Conservation (phyloP, 176 grass and related monocot species). For the Zea luxurians region DNA sequence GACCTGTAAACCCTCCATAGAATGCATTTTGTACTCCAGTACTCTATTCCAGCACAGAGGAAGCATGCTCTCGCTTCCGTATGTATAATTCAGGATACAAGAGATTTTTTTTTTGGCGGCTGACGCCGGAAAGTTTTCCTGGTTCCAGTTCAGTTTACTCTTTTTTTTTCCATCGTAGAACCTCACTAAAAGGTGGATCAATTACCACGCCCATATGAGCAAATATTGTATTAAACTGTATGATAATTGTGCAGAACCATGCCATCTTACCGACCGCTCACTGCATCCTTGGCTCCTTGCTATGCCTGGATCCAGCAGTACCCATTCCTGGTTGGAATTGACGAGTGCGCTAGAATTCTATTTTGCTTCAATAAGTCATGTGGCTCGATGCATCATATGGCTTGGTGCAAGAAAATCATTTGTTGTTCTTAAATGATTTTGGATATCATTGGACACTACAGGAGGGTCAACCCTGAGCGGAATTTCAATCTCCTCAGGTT, state of each 20-base stretch:
- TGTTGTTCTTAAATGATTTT: slow-evolving; percentile 62
- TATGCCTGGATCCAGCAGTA: background rate
- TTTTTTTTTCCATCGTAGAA: background rate
- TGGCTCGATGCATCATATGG: slow-evolving; percentile 45
- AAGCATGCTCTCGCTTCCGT: background rate
- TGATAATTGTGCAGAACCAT: background rate
- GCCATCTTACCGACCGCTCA: background rate
- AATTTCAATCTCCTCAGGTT: slow-evolving; percentile 57
- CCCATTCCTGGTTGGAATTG: background rate
- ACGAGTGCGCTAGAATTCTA: background rate
- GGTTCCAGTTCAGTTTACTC: background rate
- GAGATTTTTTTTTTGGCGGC: background rate
- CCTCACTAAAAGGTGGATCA: background rate
- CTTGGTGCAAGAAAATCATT: slow-evolving; percentile 64
- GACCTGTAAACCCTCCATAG: slow-evolving; percentile 4
- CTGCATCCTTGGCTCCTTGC: background rate
- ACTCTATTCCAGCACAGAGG: background rate
- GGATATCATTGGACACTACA: slow-evolving; percentile 50
- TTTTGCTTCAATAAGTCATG: slow-evolving; percentile 13
- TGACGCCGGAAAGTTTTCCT: background rate
- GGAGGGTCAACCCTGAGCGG: slow-evolving; percentile 48
- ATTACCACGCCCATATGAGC: background rate
- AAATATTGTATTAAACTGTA: background rate
- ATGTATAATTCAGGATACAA: background rate
- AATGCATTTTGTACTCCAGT: slow-evolving; percentile 21